Conservation (phyloP, 106 monocot genomes). For the Apostasia shenzhenica region DNA sequence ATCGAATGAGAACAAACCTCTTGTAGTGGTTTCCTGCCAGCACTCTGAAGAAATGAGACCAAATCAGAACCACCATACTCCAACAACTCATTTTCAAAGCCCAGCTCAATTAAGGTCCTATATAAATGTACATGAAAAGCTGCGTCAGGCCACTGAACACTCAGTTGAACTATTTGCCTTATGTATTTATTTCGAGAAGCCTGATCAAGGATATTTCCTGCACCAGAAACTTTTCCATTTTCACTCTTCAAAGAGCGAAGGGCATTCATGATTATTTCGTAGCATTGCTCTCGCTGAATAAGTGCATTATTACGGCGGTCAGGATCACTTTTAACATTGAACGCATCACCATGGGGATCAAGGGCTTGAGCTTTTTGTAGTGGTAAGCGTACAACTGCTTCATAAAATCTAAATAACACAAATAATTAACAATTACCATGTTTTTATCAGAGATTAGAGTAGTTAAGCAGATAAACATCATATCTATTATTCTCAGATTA, state of each 20-base stretch:
- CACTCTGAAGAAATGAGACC: conserved; percentile 85
- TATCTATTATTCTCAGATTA: too few species aligned
- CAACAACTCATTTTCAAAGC: conserved; percentile 80
- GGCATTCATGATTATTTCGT: conserved; percentile 73
- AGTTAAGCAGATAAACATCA: neutral
- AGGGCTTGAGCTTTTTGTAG: conserved; percentile 84
- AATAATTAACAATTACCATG: neutral
- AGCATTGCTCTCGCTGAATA: conserved; percentile 63
- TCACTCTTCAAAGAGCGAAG: conserved; percentile 60
- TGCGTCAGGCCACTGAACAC: conserved; percentile 81
- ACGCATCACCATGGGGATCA: conserved; percentile 47
- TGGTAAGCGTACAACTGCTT: conserved; percentile 91
- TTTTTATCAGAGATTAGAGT: neutral
- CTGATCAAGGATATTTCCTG: conserved; percentile 44
- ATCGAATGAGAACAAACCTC: conserved; percentile 36
- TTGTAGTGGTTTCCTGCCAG: conserved; percentile 47
- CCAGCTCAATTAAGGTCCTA: conserved; percentile 64
- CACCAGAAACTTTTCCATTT: conserved; percentile 29
- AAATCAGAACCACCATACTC: conserved; percentile 96
- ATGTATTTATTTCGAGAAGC: conserved; percentile 64
- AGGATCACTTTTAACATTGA: conserved; percentile 52
- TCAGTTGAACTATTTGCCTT: conserved; percentile 76
- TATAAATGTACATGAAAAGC: conserved; percentile 92
- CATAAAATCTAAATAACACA: conserved; percentile 70
- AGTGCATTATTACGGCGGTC: conserved; percentile 28